phyloP scores from a whole-genome alignment of 2,329 filamentous ascomycete species.

The Amylocarpus encephaloides region DNA sequence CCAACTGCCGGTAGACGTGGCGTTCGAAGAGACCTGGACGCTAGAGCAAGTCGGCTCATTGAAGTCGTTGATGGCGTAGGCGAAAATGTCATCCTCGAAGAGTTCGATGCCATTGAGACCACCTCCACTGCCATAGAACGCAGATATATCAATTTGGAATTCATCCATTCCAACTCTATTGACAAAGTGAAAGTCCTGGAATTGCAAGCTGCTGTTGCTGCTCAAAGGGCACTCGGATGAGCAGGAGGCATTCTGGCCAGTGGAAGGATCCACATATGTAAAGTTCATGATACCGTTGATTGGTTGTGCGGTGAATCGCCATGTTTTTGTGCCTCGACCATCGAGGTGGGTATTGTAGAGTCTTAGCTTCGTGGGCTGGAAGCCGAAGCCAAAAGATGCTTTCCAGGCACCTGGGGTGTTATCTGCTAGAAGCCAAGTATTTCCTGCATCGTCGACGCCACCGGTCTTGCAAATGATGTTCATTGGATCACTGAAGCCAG shows the following conservation, averaged over 20 bases:
- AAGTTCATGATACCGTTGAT: slow-evolving; percentile 94
- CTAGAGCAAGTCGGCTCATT: slow-evolving; percentile 80
- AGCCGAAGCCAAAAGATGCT: slow-evolving; percentile 75
- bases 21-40: slow-evolving; percentile 55
- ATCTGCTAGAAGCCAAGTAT: slow-evolving; percentile 77
- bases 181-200: slow-evolving; percentile 89
- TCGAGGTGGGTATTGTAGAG: slow-evolving; percentile 82
- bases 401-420: slow-evolving; percentile 73
- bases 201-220: slow-evolving; percentile 55
- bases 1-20: slow-evolving; percentile 72
- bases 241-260: slow-evolving; percentile 63
- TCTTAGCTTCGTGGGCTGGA: slow-evolving; percentile 78
- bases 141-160: slow-evolving; percentile 79
- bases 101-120: slow-evolving; percentile 82
- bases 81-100: slow-evolving; percentile 76
- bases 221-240: slow-evolving; percentile 82
- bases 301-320: slow-evolving; percentile 77
- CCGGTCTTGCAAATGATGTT: slow-evolving; percentile 77
- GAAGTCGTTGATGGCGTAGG: slow-evolving; percentile 79
- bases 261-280: slow-evolving; percentile 74
- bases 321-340: slow-evolving; percentile 81
- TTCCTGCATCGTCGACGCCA: slow-evolving; percentile 61
- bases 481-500: slow-evolving; percentile 66
- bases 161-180: slow-evolving; percentile 81
- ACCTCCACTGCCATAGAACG: slow-evolving; percentile 79